Conservation (phyloP, 306 rosid species). For the Quercus glauca region DNA sequence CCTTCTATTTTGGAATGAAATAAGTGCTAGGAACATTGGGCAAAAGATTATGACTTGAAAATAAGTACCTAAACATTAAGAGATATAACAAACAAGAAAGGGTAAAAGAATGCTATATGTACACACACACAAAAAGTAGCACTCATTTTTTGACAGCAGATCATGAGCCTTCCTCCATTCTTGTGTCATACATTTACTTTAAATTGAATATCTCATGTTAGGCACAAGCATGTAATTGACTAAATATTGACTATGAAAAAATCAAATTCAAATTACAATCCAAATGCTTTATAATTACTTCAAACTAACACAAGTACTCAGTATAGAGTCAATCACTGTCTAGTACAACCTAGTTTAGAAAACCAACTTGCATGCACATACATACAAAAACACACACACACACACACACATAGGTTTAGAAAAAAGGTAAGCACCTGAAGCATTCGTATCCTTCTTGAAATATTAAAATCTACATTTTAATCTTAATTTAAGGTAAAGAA, state of each 20-base stretch:
- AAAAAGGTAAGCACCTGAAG: background rate
- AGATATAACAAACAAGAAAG: background rate
- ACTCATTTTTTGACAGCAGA: background rate
- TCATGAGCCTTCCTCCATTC: background rate
- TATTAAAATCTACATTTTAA: background rate
- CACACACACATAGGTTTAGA: background rate
- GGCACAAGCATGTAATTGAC: background rate
- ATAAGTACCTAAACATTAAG: background rate
- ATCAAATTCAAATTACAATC: background rate
- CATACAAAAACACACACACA: no score
- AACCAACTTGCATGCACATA: background rate
- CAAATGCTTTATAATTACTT: background rate
- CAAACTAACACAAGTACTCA: background rate
- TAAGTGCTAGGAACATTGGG: no score
- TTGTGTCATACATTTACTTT: background rate
- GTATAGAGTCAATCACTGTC: background rate
- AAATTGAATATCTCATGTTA: background rate
- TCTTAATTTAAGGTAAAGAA: background rate
- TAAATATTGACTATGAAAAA: background rate
- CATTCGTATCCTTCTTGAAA: background rate
- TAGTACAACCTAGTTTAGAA: background rate
- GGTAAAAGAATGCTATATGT: background rate
- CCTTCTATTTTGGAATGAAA: no score
- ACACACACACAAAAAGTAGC: background rate
- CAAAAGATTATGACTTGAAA: conserved; percentile 1